Evolutionary conservation across 176 grass and related monocot genomes (phyloP).

Genomic region (Carex pumila): DNA sequence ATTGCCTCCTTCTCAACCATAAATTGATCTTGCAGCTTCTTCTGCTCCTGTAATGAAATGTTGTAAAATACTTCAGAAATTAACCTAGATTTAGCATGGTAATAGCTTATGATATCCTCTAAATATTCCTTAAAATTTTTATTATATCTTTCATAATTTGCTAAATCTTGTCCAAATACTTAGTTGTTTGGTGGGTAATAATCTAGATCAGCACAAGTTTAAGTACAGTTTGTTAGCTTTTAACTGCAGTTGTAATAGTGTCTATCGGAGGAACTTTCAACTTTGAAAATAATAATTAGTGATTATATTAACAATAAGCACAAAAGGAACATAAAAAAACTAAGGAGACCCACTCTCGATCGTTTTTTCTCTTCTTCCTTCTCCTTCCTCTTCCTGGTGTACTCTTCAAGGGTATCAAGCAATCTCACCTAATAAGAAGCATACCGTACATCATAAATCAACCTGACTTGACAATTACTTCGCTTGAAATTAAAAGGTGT

Average conservation of each 20-base stretch:
- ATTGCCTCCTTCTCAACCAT: slow-evolving; percentile 48
- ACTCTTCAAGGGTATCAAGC: slow-evolving; percentile 62
- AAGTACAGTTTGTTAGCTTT: not conserved
- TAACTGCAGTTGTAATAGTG: not conserved
- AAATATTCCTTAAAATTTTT: not conserved
- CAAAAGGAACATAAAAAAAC: not conserved
- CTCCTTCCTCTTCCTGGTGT: slow-evolving; percentile 43
- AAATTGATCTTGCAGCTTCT: slow-evolving; percentile 81
- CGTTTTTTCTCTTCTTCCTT: slow-evolving; percentile 70
- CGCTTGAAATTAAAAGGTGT: not conserved
- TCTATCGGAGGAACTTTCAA: not conserved
- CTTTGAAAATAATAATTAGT: not conserved
- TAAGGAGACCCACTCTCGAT: slow-evolving; percentile 43
- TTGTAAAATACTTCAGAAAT: not conserved
- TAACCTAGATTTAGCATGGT: not conserved
- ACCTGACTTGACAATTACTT: not conserved
- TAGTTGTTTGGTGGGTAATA: not conserved
- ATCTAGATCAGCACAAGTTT: not conserved
- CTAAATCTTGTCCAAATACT: not conserved
- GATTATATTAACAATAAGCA: not conserved
- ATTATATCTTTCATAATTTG: not conserved
- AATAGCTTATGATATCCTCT: not conserved
- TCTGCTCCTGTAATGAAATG: slow-evolving; percentile 54
- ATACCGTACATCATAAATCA: not conserved
- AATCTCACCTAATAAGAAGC: slow-evolving; percentile 39